These are phyloP conservation scores for Aphanomyces cochlioides DNA, from an alignment of 352 stramenopile genomes.

Conservation along the genomic window DNA sequence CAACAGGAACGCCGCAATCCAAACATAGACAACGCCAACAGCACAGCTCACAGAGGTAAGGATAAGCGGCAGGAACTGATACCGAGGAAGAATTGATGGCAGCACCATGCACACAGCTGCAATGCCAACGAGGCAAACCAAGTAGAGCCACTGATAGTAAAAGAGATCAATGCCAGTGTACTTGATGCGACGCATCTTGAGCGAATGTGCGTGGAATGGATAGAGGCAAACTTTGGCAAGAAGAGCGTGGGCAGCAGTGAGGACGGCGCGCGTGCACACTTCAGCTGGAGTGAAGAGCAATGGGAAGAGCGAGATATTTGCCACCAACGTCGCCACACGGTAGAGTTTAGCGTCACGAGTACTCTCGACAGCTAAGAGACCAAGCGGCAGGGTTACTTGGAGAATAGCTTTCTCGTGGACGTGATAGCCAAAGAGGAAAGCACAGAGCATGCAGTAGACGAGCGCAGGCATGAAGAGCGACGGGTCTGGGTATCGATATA, in stretches of 20 bases:
- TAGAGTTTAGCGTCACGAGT: conserved; percentile 82
- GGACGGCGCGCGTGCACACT: conserved; percentile 66
- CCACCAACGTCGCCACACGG: conserved; percentile 60
- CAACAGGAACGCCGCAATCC: conserved; percentile 52
- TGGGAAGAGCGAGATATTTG: conserved; percentile 77
- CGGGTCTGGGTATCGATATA: conserved; percentile 76
- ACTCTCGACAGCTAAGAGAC: conserved; percentile 65
- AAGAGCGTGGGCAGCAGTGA: conserved; percentile 56
- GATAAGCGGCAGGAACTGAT: conserved; percentile 78
- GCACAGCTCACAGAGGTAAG: conserved; percentile 68
- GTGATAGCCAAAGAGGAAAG: conserved; percentile 97
- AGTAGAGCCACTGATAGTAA: conserved; percentile 52
- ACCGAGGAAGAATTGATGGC: conserved; percentile 47
- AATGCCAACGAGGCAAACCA: conserved; percentile 37
- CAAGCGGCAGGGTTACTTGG: conserved; percentile 69
- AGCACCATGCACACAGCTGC: conserved; percentile 46
- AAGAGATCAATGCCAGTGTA: conserved; percentile 54
- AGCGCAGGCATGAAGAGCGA: conserved; percentile 75
- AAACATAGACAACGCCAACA: conserved; percentile 76
- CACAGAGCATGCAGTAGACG: conserved; percentile 89
- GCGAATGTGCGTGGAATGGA: conserved; percentile 61
- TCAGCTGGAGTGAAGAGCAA: conserved; percentile 80
- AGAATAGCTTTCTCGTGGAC: conserved; percentile 99
- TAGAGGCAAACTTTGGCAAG: conserved; percentile 60
- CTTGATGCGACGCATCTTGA: conserved; percentile 68